A percentile compares a stretch with the other conserved stretches of the same genome.
Evolutionary conservation across 305 asterid genomes (phyloP).

Genomic region (Rubia balearica): DNA sequence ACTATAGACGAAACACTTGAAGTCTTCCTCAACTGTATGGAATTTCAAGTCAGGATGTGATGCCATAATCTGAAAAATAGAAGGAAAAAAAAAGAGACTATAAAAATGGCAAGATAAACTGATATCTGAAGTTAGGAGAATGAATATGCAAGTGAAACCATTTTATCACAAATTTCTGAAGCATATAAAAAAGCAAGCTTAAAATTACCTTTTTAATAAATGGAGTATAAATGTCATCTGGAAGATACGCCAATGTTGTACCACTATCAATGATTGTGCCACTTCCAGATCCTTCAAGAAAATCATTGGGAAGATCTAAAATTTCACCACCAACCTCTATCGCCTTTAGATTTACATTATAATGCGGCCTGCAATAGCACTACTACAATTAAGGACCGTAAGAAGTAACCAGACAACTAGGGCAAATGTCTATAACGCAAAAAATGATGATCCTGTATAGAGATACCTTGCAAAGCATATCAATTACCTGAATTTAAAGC

Average conservation of each 20-base stretch:
- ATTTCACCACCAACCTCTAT: conserved; percentile 61
- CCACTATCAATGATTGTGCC: conserved; percentile 87
- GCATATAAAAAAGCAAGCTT: neutral
- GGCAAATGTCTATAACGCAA: neutral
- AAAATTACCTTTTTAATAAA: conserved; percentile 41
- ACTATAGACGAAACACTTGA: conserved; percentile 52
- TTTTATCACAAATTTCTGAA: neutral
- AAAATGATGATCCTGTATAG: neutral
- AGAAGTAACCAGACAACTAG: neutral
- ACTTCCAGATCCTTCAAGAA: conserved; percentile 49
- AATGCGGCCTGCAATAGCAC: conserved; percentile 61
- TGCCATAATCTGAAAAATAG: conserved; percentile 31
- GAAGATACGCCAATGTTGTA: conserved; percentile 85
- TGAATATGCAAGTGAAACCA: neutral
- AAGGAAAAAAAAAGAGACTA: neutral
- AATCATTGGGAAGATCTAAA: conserved; percentile 46
- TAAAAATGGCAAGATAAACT: neutral
- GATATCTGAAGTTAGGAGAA: neutral
- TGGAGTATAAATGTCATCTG: conserved; percentile 60
- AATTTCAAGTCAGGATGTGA: conserved; percentile 49
- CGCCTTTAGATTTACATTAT: conserved; percentile 66
- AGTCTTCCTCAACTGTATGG: conserved; percentile 51
- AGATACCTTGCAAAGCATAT: neutral
- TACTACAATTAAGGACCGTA: neutral
- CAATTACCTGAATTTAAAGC: neutral